Evolutionary conservation across 139 green algal genomes (phyloP), one percentile per base, ranked within the genome.

Genomic region (Marvania coccoides): DNA sequence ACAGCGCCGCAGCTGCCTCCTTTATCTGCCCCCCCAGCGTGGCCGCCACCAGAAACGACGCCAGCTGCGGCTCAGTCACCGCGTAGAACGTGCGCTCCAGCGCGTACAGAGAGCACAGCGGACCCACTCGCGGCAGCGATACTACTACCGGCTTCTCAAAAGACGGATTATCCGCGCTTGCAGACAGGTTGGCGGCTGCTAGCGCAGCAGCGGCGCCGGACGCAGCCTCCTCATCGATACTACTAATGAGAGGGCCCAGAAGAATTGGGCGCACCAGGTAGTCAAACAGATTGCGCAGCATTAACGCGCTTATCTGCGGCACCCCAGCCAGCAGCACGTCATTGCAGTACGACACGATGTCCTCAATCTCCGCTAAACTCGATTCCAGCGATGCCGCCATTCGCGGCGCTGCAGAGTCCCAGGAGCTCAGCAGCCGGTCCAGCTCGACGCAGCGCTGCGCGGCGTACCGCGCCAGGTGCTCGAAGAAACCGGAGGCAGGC

Each of bases 301-400:
- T 10, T 30, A 23, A 10, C 35, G 33, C 37, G 12, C 35, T 13
- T 26, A 66, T 35, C 14, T 23, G 15, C 40, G 59, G 35, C 7
- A 66, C 40, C 23, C 37, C 87, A 67, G 83, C 80, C 51, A 48
- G 55, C 10, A 96, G 79, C 29, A 98, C 81, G 74, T 98, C 93
- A 48, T 88, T 93, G 73, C 80, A 88, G 78, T 97, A 98, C 15
- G 85, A 90, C 7, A 98, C 59, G 55, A 97, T 71, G 70, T 98
- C 93, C 69, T 95, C 91, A 10, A 96, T 76, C 72, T 97, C 92
- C 1, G 88, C 88, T 31, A 98, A 74, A 35, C 82, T 74, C 0
- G 76, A 86, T 61, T 97, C 91, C 15, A 97, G 64, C 4, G 65
- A 47, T 2, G 72, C 74, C 54, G 84, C 64, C 31, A 70, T 68